Base-by-base conservation (phyloP, 768 basidiomycete genomes). In the Leccinum barrowsii region DNA sequence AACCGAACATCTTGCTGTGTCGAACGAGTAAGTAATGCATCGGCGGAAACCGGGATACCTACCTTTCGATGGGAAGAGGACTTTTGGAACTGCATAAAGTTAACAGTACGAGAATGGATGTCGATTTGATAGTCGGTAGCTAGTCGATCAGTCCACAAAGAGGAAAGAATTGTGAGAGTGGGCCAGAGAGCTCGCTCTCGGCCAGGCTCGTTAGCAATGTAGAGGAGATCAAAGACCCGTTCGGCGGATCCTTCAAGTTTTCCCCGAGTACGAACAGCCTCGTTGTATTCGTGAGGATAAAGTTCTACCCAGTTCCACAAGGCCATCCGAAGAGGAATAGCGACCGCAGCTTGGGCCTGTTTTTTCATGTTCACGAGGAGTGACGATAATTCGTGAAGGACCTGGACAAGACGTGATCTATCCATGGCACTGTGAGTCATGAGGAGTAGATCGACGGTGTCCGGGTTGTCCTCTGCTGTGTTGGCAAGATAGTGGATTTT, bases 271-370 rank as follows among this genome's bases (percentile, higher is more conserved):
- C 81, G 77, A 37, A 93, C 79, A 5, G 84, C 79, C 7, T 92
- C 86, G 54, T 87, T 86, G 70, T 86, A 96, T 68, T 97, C 91
- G 5, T 77, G 74, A 0, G 91, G 87, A 66, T 87, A 90, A 22
- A 83, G 76, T 30, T 89, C 85, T 32, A 95, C 85, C 92, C 92
- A 96, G 61, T 89, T 92, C 93, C 94, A 95, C 26, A 96, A 77
- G 1, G 90, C 91, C 28, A 82, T 78, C 21, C 92, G 84, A 35
- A 96, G 78, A 26, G 88, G 83, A 26, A 82, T 76, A 0, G 92
- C 85, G 50, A 94, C 80, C 1, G 88, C 85, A 13, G 81, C 72
- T 58, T 92, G 91, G 0, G 86, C 82, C 42, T 90, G 85, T 34
- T 78, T 80, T 62, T 83, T 85, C 85, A 96, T 88, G 67, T 88